A percentile compares a stretch with the other conserved stretches of the same genome.
Evolutionary conservation across 768 basidiomycete species (phyloP).

Genomic region (Hemileccinum impolitum): DNA sequence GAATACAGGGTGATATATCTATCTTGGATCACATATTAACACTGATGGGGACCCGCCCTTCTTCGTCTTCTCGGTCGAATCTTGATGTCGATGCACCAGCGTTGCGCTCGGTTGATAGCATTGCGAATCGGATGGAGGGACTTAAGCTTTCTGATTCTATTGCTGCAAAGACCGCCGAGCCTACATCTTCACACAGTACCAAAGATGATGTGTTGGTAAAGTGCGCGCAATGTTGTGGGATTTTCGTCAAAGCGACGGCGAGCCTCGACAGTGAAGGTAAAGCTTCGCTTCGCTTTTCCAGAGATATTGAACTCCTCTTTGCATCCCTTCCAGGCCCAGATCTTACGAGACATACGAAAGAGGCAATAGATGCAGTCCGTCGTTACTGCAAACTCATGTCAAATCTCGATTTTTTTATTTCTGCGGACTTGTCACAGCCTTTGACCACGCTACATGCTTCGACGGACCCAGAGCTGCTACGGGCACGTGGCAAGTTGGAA

Average conservation of each 20-base stretch:
- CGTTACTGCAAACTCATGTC: slow-evolving; percentile 18
- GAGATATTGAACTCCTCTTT: not conserved
- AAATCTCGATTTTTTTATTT: slow-evolving; percentile 8
- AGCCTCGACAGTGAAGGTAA: slow-evolving; percentile 26
- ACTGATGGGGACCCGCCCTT: slow-evolving; percentile 32
- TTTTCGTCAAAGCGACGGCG: slow-evolving; percentile 44
- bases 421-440: not conserved
- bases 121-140: slow-evolving; percentile 14
- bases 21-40: slow-evolving; percentile 45
- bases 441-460: not conserved
- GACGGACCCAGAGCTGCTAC: slow-evolving; percentile 19
- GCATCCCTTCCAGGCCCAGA: slow-evolving; percentile 10
- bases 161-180: not conserved
- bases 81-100: not conserved
- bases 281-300: not conserved
- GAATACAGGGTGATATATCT: slow-evolving; percentile 44
- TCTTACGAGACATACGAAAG: slow-evolving; percentile 17
- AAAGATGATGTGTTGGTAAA: slow-evolving; percentile 28
- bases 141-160: slow-evolving; percentile 18
- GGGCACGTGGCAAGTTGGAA: slow-evolving; percentile 50
- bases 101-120: slow-evolving; percentile 10
- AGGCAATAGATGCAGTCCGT: slow-evolving; percentile 15
- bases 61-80: slow-evolving; percentile 3
- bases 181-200: not conserved
- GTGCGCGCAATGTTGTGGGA: slow-evolving; percentile 39